These are phyloP conservation scores for Fusarium irregulare DNA, from an alignment of 2,329 filamentous ascomycete genomes.

Conservation along the genomic window DNA sequence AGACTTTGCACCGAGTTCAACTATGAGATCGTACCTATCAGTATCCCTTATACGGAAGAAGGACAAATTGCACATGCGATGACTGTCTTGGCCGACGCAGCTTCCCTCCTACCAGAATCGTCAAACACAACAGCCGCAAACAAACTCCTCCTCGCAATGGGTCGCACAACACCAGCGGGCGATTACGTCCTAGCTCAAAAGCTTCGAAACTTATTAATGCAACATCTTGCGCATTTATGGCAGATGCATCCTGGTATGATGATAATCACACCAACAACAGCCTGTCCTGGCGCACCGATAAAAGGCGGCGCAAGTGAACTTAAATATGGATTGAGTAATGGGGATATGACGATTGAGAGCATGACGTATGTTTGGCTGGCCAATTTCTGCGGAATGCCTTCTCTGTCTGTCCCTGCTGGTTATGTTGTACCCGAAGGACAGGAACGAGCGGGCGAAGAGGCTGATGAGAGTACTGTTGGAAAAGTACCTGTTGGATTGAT, in stretches of 20 bases:
- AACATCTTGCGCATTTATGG: slow-evolving; percentile 76
- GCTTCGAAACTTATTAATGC: slow-evolving; percentile 75
- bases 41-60: slow-evolving; percentile 63
- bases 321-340: slow-evolving; percentile 57
- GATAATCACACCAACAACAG: slow-evolving; percentile 76
- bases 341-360: slow-evolving; percentile 57
- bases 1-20: slow-evolving; percentile 64
- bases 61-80: slow-evolving; percentile 80
- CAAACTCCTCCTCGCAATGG: slow-evolving; percentile 74
- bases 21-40: slow-evolving; percentile 66
- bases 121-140: slow-evolving; percentile 68
- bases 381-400: slow-evolving; percentile 62
- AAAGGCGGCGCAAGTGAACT: slow-evolving; percentile 50
- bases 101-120: slow-evolving; percentile 59
- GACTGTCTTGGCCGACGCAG: slow-evolving; percentile 74
- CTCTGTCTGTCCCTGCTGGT: slow-evolving; percentile 58
- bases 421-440: slow-evolving; percentile 54
- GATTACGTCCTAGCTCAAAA: slow-evolving; percentile 78
- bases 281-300: slow-evolving; percentile 59
- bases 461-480: slow-evolving; percentile 49
- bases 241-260: slow-evolving; percentile 73
- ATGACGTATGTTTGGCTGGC: slow-evolving; percentile 65
- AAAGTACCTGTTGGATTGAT: slow-evolving; percentile 65
- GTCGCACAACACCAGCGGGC: slow-evolving; percentile 69
- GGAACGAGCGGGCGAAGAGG: slow-evolving; percentile 47